Conservation (phyloP, 306 rosid species). For the Vigna reflexopilosa region DNA sequence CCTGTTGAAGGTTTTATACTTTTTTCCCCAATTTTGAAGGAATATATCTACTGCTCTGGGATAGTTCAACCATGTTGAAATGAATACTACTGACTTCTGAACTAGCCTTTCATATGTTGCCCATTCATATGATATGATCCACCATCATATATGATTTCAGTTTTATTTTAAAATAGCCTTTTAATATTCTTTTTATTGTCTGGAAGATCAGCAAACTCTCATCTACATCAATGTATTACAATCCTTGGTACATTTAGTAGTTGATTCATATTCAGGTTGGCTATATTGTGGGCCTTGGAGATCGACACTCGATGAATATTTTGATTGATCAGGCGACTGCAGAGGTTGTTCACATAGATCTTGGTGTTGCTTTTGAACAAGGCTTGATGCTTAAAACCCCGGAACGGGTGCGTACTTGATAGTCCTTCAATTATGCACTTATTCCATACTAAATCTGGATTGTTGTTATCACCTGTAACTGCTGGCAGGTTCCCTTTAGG, state of each 20-base stretch:
- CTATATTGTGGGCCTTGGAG: constrained; percentile 93
- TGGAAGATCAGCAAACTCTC: constrained; percentile 13
- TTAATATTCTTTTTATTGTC: constrained; percentile 19
- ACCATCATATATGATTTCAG: constrained; percentile 9
- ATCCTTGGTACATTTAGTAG: constrained; percentile 26
- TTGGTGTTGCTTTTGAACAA: constrained; percentile 98
- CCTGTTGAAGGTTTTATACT: constrained; percentile 14
- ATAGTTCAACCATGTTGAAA: constrained; percentile 11
- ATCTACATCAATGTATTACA: constrained; percentile 19
- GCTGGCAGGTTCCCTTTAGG: constrained; percentile 85
- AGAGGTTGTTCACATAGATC: constrained; percentile 97
- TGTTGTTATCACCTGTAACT: constrained; percentile 33
- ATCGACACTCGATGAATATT: constrained; percentile 91
- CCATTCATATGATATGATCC: constrained; percentile 28
- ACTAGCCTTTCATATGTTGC: constrained; percentile 3
- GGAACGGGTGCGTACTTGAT: constrained; percentile 70
- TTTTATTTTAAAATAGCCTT: constrained; percentile 25
- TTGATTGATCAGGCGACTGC: constrained; percentile 92
- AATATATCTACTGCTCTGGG: constrained; percentile 5
- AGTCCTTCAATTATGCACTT: constrained; percentile 31
- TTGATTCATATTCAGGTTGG: constrained; percentile 69
- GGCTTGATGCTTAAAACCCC: constrained; percentile 99
- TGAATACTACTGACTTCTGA: constrained; percentile 24
- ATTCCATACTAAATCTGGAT: constrained; percentile 31
- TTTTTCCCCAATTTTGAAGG: constrained; percentile 21